Evolutionary conservation across 306 rosid species (phyloP).

Genomic region (Crataegus laevigata): DNA sequence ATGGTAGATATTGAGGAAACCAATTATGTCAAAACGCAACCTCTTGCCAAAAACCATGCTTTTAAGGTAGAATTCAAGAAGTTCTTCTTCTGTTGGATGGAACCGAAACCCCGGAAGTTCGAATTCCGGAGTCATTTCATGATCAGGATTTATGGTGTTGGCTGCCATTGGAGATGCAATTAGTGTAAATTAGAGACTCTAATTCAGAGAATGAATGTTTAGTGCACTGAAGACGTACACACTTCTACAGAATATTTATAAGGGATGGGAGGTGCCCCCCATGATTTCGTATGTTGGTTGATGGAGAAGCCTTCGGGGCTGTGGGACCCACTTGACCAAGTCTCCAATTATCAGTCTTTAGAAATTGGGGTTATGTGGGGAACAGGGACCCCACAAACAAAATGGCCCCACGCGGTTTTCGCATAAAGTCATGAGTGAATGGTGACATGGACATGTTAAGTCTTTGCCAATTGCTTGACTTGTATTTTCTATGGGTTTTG

Average conservation of each 20-base stretch:
- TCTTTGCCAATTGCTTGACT: constrained; percentile 4
- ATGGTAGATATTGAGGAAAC: constrained; percentile 70
- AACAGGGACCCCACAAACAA: background rate
- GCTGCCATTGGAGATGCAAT: constrained; percentile 9
- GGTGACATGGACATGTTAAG: background rate
- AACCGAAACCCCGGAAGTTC: constrained; percentile 87
- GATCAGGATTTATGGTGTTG: background rate
- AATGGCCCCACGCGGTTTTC: constrained; percentile 64
- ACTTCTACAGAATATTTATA: background rate
- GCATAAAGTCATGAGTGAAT: constrained; percentile 6
- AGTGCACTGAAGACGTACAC: constrained; percentile 1
- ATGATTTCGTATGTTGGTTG: background rate
- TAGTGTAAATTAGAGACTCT: background rate
- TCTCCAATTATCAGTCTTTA: constrained; percentile 5
- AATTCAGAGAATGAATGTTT: background rate
- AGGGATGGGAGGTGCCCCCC: background rate
- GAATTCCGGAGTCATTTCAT: constrained; percentile 35
- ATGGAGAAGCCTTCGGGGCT: background rate
- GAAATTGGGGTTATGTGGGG: background rate
- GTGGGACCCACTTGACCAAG: constrained; percentile 12
- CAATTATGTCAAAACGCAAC: constrained; percentile 60
- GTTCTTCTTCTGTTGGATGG: constrained; percentile 96
- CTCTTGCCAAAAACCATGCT: constrained; percentile 56
- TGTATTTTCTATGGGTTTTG: constrained; percentile 11
- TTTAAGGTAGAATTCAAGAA: constrained; percentile 79